Conservation (phyloP, 2,329 filamentous ascomycete genomes). For the Aspergillus sp. region DNA sequence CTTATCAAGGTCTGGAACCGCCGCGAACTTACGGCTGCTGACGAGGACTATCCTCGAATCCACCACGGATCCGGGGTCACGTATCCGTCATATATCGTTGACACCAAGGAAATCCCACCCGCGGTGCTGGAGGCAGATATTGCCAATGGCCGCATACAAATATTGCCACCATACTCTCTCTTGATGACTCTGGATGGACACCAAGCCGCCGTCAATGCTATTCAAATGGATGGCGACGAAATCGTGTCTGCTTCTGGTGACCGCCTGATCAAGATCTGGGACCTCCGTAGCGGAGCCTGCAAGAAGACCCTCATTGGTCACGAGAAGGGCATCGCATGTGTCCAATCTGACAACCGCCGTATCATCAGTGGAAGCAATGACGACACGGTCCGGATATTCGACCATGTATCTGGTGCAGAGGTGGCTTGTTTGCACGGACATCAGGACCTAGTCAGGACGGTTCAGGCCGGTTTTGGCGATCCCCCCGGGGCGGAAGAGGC, state of each 20-base stretch:
- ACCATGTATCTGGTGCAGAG: constrained; percentile 74
- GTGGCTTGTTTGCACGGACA: constrained; percentile 82
- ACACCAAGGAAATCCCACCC: constrained; percentile 38
- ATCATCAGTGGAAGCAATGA: constrained; percentile 96
- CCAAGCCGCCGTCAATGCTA: constrained; percentile 86
- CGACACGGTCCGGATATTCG: constrained; percentile 91
- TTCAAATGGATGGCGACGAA: constrained; percentile 76
- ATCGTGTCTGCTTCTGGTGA: constrained; percentile 95
- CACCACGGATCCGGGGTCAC: constrained; percentile 34
- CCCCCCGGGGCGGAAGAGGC: constrained; percentile 70
- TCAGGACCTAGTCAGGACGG: constrained; percentile 75
- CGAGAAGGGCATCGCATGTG: constrained; percentile 90
- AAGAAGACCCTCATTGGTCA: constrained; percentile 75
- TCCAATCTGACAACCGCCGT: constrained; percentile 87
- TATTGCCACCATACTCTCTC: constrained; percentile 60
- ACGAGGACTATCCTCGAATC: constrained; percentile 40
- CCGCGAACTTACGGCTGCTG: constrained; percentile 47
- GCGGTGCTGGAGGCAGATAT: constrained; percentile 36
- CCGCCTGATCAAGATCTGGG: constrained; percentile 88
- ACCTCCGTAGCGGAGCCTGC: constrained; percentile 71
- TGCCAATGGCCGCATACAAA: constrained; percentile 33
- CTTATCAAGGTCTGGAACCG: constrained; percentile 96
- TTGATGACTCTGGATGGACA: constrained; percentile 78
- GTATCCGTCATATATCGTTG: constrained; percentile 49
- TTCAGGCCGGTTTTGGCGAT: constrained; percentile 92